Base-by-base conservation (phyloP, 2,329 filamentous ascomycete genomes). In the Hirsutella rhossiliensis region DNA sequence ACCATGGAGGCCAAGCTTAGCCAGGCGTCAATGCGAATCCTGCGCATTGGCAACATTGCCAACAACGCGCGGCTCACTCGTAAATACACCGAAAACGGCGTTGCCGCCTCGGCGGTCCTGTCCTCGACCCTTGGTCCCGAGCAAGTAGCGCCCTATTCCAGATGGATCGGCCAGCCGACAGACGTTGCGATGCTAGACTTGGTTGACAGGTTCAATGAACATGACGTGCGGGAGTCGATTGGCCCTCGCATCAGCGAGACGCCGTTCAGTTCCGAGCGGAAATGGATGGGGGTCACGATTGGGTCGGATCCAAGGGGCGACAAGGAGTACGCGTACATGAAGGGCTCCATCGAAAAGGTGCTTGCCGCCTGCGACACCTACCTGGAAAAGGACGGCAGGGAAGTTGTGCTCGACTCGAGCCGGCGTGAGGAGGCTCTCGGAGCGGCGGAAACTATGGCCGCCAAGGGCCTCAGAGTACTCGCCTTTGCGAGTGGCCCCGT, bases 231-330 rank as follows among this genome's bases (percentile, higher is more conserved):
- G 48, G 84, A 92, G 40, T 82, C 85, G 11, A 78, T 95, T 43
- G 88, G 88, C n/a, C 74, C 76, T 29, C 84, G 90, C 41, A 77
- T 84, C 29, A 80, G 80, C 38, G 92, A 98, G 62, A 89, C 87
- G 0, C 89, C 92, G 0, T 98, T 98, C 63, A 97, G 90, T 60
- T 98, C 92, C 1, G 88, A 95, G 59, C 78, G 90, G 45, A 98
- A 98, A 64, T 98, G 90, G 90, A 98, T 98, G 94, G 94, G 94
- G 30, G 89, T 96, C 27, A 84, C 88, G 2, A 85, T 96, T 52
- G 80, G 79, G 38, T 68, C 72, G 19, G 72, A 78, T 40, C 65
- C 69, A 28, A 71, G 69, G 46, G 67, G 69, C 43, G 80, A 84
- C 32, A 79, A 80, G 48, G 86, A 94, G 55, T 81, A 87, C 51